Evolutionary conservation across 305 asterid species (phyloP).

Genomic region (Withania somnifera): DNA sequence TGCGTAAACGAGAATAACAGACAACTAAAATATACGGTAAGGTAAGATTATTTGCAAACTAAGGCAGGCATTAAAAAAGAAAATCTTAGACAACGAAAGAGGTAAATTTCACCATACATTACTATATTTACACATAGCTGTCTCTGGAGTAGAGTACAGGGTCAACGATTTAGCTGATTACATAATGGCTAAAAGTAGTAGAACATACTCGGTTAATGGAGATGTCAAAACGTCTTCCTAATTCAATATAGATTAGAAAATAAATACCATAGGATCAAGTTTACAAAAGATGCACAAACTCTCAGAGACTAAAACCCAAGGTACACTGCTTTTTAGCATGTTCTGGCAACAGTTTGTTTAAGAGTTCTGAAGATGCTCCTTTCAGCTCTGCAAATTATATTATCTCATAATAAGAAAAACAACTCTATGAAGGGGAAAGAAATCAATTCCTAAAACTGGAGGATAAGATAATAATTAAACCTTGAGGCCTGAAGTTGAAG

Average conservation of each 20-base stretch:
- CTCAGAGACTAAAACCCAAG: conserved; percentile 20
- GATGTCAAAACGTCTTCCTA: not conserved
- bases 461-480: conserved; percentile 13
- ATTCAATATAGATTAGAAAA: conserved; percentile 11
- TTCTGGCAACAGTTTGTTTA: conserved; percentile 57
- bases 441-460: not conserved
- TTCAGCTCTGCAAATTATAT: conserved; percentile 41
- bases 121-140: not conserved
- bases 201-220: not conserved
- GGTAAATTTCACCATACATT: not conserved
- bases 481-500: conserved; percentile 67
- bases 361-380: conserved; percentile 55
- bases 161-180: not conserved
- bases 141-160: not conserved
- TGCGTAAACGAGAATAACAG: not conserved
- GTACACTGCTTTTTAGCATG: conserved; percentile 61
- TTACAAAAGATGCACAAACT: conserved; percentile 18
- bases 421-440: not conserved
- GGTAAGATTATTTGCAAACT: not conserved
- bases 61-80: not conserved
- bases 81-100: not conserved
- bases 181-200: not conserved
- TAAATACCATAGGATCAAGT: conserved; percentile 18
- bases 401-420: not conserved
- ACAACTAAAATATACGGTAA: not conserved